A percentile compares a stretch with the other conserved stretches of the same genome.
Conservation (phyloP, 768 basidiomycete species). For the Saitozyma sp. region DNA sequence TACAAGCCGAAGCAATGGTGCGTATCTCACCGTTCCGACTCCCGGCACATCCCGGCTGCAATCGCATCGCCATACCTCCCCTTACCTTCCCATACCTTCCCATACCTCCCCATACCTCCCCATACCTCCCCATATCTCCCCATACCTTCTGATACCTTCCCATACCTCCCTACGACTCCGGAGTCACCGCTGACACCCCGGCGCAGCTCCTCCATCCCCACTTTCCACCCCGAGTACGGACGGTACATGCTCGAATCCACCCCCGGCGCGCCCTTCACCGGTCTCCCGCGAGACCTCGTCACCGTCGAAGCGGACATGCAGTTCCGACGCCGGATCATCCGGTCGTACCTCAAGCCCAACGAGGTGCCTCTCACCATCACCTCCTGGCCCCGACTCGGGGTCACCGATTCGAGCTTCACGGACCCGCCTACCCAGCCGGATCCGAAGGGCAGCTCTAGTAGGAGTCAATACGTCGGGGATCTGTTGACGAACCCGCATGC, state of each 20-base stretch:
- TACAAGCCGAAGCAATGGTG: slow-evolving; percentile 41
- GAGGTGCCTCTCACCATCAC: slow-evolving; percentile 92
- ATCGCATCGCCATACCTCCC: background rate
- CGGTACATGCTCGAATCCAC: slow-evolving; percentile 98
- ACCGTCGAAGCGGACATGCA: slow-evolving; percentile 94
- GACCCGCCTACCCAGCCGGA: slow-evolving; percentile 81
- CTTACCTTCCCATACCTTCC: background rate
- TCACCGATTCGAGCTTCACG: slow-evolving; percentile 74
- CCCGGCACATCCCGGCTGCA: too few relatives aligned
- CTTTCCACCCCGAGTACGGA: slow-evolving; percentile 97
- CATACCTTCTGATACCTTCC: background rate
- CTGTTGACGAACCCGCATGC: slow-evolving; percentile 96
- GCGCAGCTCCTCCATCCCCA: slow-evolving; percentile 70
- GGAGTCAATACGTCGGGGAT: slow-evolving; percentile 90
- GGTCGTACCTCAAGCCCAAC: slow-evolving; percentile 75
- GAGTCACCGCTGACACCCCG: background rate
- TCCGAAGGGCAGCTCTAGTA: slow-evolving; percentile 70
- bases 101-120: background rate
- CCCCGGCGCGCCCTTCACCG: slow-evolving; percentile 91
- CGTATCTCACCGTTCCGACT: slow-evolving; percentile 4
- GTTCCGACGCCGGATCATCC: slow-evolving; percentile 80
- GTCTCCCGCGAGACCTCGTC: slow-evolving; percentile 78
- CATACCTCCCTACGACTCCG: too few relatives aligned
- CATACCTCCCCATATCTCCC: background rate
- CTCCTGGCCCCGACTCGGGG: slow-evolving; percentile 90